These are phyloP conservation scores for Paspalum notatum DNA, from an alignment of 176 grass and related monocot species.

Conservation along the genomic window DNA sequence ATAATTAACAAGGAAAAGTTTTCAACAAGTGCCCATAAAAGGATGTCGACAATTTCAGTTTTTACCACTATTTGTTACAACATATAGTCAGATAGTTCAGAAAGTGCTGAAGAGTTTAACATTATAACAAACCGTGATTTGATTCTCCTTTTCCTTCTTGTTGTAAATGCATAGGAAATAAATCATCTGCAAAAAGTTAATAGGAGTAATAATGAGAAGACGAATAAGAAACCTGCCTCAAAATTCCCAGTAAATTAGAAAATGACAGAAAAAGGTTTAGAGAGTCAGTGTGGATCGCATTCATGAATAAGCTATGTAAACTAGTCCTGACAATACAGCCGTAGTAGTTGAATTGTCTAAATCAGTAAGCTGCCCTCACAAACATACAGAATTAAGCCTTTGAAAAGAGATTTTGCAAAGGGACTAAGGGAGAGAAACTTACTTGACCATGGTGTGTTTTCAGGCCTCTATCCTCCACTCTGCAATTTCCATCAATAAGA, in stretches of 20 bases:
- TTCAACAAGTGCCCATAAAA: conserved; percentile 20
- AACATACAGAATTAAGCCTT: conserved; percentile 13
- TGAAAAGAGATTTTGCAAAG: background rate
- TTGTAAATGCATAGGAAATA: conserved; percentile 95
- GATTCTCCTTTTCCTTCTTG: conserved; percentile 87
- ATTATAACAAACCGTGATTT: conserved; percentile 71
- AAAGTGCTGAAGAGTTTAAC: background rate
- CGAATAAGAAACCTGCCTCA: background rate
- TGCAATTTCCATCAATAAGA: conserved; percentile 88
- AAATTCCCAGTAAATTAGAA: conserved; percentile 1
- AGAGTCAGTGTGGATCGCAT: conserved; percentile 15
- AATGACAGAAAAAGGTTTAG: conserved; percentile 15
- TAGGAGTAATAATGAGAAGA: conserved; percentile 19
- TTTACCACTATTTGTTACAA: background rate
- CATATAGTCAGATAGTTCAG: background rate
- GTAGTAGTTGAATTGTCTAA: conserved; percentile 8
- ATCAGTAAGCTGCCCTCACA: background rate
- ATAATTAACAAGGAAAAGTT: background rate
- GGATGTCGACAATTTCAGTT: conserved; percentile 13
- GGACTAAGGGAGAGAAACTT: conserved; percentile 31
- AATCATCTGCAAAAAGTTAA: conserved; percentile 69
- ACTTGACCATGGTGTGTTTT: conserved; percentile 97
- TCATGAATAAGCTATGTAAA: background rate
- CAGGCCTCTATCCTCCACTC: conserved; percentile 94
- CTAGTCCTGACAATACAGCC: background rate